Base-by-base conservation (phyloP, 1,139 yeast genomes). In the Diutina neorugosa region DNA sequence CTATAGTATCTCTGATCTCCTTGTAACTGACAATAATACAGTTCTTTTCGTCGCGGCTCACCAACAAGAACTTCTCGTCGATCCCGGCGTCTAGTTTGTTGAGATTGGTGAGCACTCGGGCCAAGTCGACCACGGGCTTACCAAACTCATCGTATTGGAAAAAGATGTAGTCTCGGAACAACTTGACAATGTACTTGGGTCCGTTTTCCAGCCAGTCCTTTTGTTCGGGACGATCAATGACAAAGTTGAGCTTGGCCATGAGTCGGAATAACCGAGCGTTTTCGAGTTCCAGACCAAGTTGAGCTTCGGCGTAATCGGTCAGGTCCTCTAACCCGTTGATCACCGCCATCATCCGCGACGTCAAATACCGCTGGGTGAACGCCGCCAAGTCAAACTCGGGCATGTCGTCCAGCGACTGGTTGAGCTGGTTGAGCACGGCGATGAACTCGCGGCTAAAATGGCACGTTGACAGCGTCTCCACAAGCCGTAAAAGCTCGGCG, bases 61-160 rank as follows among this genome's bases (percentile, higher is more conserved):
- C 87, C 56, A 93, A 74, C 63, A 90, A 71, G 27, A 93, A 69
- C 61, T 80, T 82, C 65, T 93, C 98, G 53, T 88, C 93, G 51
- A 86, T 78, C 1, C 98, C 98, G 14, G 94, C 95, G 65, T 94
- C 99, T 56, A 93, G 72, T 66, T 93, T 93, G 69, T 93, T 93
- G 61, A 93, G 71, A 59, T 85, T 80, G 53, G 80, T 73, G 58
- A 94, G 71, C 3, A 91, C 94, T 64, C 90, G 89, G 1, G 91
- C 84, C 60, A 93, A 72, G 67, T 94, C 97, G 54, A 89, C 71
- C 2, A 84, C 80, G 2, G 96, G 90, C 60, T 78, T 78, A 18
- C 96, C 96, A 41, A 69, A 68, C 53, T 85, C 94, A 64, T 89
- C 90, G 63, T 87, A 94, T 16, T 37, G 44, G 44, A 40, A 37